Base-by-base conservation (phyloP, 2,329 filamentous ascomycete species). In the Penicillium decumbens region DNA sequence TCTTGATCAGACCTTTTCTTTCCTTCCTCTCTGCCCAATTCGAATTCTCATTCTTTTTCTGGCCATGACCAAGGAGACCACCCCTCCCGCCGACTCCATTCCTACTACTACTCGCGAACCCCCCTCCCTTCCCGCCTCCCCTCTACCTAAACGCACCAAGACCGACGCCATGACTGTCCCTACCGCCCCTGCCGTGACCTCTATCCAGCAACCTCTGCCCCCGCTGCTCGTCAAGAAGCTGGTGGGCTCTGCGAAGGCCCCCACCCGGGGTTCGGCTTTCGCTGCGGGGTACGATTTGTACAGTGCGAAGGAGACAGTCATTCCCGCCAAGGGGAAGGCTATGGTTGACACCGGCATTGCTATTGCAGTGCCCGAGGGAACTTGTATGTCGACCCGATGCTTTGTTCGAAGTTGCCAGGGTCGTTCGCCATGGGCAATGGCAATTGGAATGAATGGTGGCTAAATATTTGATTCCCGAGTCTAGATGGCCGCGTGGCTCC, bases 271-370 rank as follows among this genome's bases (percentile, higher is more conserved):
- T 59, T 95, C 88, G 58, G 86, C 84, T 45, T 91, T 88, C 65
- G 89, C 93, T 0, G 93, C 93, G 1, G 93, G 93, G 30, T 97
- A 97, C 74, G 93, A 98, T 72, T 68, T 98, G 50, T 97, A 96
- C 73, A 86, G 77, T 44, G 81, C 89, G 2, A 82, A 82, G 64
- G 81, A 86, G 32, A 85, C 84, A 3, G 80, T 81, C 2, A 84
- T 98, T 49, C 91, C 91, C 0, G 83, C 87, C 1, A 80, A 88
- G 52, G 91, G 90, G 59, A 90, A 95, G 73, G 89, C 77, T 0
- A 75, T 96, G 27, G 90, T 97, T 32, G 87, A 91, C 62, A 97
- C 93, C 0, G 92, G 93, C 63, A 87, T 98, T 56, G 84, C 85
- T 61, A 92, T 98, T 74, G 88, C 90, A 24, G 87, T 96, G 42